A percentile compares a stretch with the other conserved stretches of the same genome.
Evolutionary conservation across 1,284 basidiomycete species (phyloP).

Genomic region (Boletus albobrunnescens): DNA sequence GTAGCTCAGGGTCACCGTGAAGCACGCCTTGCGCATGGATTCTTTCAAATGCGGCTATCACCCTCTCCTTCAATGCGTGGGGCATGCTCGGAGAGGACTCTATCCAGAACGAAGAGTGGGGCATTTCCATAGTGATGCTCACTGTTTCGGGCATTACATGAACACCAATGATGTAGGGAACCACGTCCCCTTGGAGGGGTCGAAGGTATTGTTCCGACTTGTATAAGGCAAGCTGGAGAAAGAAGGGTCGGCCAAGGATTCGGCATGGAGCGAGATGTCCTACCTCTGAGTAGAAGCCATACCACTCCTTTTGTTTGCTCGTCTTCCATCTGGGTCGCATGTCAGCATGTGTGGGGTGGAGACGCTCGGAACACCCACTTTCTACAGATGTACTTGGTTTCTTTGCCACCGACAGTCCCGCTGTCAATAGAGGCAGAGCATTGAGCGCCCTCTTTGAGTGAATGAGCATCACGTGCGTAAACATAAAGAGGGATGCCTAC

Average conservation of each 20-base stretch:
- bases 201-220: slow-evolving; percentile 45
- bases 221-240: slow-evolving; percentile 37
- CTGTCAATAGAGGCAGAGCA: slow-evolving; percentile 41
- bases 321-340: slow-evolving; percentile 37
- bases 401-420: slow-evolving; percentile 32
- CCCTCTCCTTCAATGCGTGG: slow-evolving; percentile 43
- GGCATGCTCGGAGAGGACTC: slow-evolving; percentile 54
- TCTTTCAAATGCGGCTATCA: slow-evolving; percentile 45
- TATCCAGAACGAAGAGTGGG: slow-evolving; percentile 53
- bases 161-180: slow-evolving; percentile 53
- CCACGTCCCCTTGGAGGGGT: slow-evolving; percentile 48
- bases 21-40: slow-evolving; percentile 49
- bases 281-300: slow-evolving; percentile 45
- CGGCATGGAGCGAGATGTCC: slow-evolving; percentile 1
- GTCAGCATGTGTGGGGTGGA: slow-evolving; percentile 12
- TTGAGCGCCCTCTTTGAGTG: slow-evolving; percentile 37
- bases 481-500: slow-evolving; percentile 14
- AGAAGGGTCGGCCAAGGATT: slow-evolving; percentile 1
- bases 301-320: slow-evolving; percentile 34
- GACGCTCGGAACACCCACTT: slow-evolving; percentile 33
- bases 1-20: slow-evolving; percentile 48
- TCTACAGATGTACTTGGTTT: slow-evolving; percentile 47
- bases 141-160: slow-evolving; percentile 38
- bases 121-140: slow-evolving; percentile 50
- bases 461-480: slow-evolving; percentile 6